Base-by-base conservation (phyloP, 2,329 filamentous ascomycete genomes). In the Daldinia eschscholtzii region DNA sequence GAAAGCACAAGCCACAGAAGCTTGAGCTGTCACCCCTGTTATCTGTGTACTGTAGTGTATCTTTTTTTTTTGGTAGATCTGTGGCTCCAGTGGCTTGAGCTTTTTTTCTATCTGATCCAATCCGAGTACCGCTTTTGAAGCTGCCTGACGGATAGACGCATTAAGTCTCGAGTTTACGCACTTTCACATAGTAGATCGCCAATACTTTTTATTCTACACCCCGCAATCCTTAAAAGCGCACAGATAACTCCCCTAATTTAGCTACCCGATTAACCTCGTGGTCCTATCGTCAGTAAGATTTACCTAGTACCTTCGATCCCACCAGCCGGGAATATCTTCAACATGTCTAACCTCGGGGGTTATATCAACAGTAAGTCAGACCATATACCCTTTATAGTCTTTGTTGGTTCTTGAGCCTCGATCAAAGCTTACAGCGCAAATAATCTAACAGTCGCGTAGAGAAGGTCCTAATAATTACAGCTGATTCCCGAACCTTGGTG, bases 391-490 rank as follows among this genome's bases (percentile, higher is more conserved):
- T 10, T 9, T 35, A 56, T 33, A 30, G 10, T 4, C 39, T 4
- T 10, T 55, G 20, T 39, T 37, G 41, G 10, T 39, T 35, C 42
- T 42, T 56, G 33, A 42, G 39, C 57, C 62, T 53, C 26, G 55
- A 53, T 15, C 57, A 56, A 65, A 67, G 65, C 66, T 75, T 71
- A 71, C 64, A 67, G 57, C 63, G 60, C 39, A 12, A 60, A 23
- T 48, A 7, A 50, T 72, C 79, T 81, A 73, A 81, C 76, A 79
- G 70, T 72, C 65, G 37, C 68, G 48, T 77, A 98, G 96, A 97
- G 82, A 97, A 93, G 81, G 93, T 98, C 75, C 87, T 94, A 65
- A 91, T 98, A 77, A 88, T 98, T 71, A 98, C 96, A 30, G 92
- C 93, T 74, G 96, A 98, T 81, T 96, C 95, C 58, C 91, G 95